Percentiles rank a stretch among this genome's conserved stretches.
Evolutionary conservation across 192 early-diverging fungal species (phyloP).

Genomic region (Coemansia sp.): DNA sequence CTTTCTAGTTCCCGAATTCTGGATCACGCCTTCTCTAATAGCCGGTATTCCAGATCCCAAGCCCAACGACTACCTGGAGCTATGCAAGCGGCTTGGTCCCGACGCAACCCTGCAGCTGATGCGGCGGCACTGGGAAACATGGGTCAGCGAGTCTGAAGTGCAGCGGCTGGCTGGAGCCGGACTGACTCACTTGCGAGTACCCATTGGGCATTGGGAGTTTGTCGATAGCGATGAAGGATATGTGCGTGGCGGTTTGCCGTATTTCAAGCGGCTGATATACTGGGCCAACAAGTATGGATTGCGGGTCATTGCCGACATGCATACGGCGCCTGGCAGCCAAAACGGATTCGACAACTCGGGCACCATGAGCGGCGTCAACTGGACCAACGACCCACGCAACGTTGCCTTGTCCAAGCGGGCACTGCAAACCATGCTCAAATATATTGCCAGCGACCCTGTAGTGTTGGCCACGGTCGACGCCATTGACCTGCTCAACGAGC

Average conservation of each 20-base stretch:
- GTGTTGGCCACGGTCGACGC: slow-evolving; percentile 39
- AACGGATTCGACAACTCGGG: slow-evolving; percentile 63
- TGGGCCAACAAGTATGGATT: slow-evolving; percentile 56
- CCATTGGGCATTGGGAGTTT: slow-evolving; percentile 64
- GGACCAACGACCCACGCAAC: slow-evolving; percentile 48
- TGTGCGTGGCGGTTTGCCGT: slow-evolving; percentile 47
- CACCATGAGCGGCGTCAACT: slow-evolving; percentile 44
- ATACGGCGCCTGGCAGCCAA: slow-evolving; percentile 60
- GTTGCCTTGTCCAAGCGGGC: slow-evolving; percentile 56
- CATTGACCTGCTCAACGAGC: slow-evolving; percentile 49
- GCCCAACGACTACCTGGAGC: slow-evolving; percentile 47
- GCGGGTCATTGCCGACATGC: slow-evolving; percentile 58
- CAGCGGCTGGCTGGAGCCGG: slow-evolving; percentile 48
- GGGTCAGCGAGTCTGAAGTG: slow-evolving; percentile 58
- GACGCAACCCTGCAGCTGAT: slow-evolving; percentile 39
- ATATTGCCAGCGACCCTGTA: slow-evolving; percentile 51
- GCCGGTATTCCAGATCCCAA: slow-evolving; percentile 47
- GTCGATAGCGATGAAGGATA: slow-evolving; percentile 55
- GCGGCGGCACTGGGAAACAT: slow-evolving; percentile 56
- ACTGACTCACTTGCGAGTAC: slow-evolving; percentile 57
- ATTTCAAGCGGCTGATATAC: slow-evolving; percentile 49
- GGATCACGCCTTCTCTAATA: slow-evolving; percentile 57
- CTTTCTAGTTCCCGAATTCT: slow-evolving; percentile 60
- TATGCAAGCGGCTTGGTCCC: slow-evolving; percentile 50
- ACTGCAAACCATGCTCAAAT: slow-evolving; percentile 54